These are phyloP conservation scores for Scheffersomyces lignosus DNA, from an alignment of 805 yeast species.

Conservation along the genomic window DNA sequence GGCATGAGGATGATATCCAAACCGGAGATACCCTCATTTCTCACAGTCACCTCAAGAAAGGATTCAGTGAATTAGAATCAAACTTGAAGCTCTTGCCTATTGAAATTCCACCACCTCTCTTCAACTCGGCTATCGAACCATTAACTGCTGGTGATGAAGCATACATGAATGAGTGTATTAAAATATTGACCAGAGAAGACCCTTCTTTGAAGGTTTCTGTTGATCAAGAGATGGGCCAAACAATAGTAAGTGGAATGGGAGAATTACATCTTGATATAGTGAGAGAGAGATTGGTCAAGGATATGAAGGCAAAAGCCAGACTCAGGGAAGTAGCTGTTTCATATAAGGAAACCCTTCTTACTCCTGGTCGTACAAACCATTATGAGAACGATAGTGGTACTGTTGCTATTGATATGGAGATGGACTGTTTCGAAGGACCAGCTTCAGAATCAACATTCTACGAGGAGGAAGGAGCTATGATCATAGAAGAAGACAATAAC, in stretches of 20 bases:
- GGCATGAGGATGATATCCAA: slow-evolving; percentile 62
- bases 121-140: slow-evolving; percentile 83
- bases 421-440: slow-evolving; percentile 40
- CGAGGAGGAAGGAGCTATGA: slow-evolving; percentile 40
- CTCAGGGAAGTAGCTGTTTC: slow-evolving; percentile 87
- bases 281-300: slow-evolving; percentile 72
- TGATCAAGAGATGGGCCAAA: slow-evolving; percentile 88
- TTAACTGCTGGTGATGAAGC: slow-evolving; percentile 76
- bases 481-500: slow-evolving; percentile 50
- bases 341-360: slow-evolving; percentile 66
- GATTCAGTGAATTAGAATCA: slow-evolving; percentile 45
- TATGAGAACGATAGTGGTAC: slow-evolving; percentile 16
- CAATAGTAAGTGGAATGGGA: slow-evolving; percentile 93
- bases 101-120: slow-evolving; percentile 87
- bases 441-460: slow-evolving; percentile 31
- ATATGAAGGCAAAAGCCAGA: slow-evolving; percentile 77
- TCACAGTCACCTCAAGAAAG: slow-evolving; percentile 49
- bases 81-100: slow-evolving; percentile 68
- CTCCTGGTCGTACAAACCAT: background rate
- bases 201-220: slow-evolving; percentile 74
- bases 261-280: slow-evolving; percentile 93
- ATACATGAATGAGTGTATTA: slow-evolving; percentile 68
- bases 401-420: slow-evolving; percentile 22
- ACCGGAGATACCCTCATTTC: slow-evolving; percentile 91
- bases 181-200: slow-evolving; percentile 75